Evolutionary conservation across 2,329 filamentous ascomycete species (phyloP), one percentile per base, ranked within the genome.

Genomic region (Aspergillus latus): DNA sequence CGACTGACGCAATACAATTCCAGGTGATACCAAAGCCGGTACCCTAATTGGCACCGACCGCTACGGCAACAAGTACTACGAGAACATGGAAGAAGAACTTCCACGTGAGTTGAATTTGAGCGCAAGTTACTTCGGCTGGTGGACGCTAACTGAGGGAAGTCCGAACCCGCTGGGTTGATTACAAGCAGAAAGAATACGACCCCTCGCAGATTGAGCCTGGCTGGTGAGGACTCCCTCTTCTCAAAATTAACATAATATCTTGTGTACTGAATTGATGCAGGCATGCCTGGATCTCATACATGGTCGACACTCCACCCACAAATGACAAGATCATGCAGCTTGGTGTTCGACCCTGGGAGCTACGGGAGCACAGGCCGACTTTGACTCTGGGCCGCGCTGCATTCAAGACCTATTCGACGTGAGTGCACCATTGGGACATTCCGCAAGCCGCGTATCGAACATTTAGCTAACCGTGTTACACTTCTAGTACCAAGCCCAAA

Each of bases 281-380:
- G 94, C 94, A 97, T 78, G 91, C 90, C 30, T 99, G 94, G 94
- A 92, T 99, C 66, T 91, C 91, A 64, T 97, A 99, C 78, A 80
- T 87, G 77, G 87, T 96, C 68, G 92, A 97, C 76, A 89, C 90
- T 76, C 86, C 93, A 37, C 94, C 94, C 1, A 84, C 81, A 37
- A 76, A 88, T 69, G 94, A 99, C 73, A 79, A 86, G 51, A 74
- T 94, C 60, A 70, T 95, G 61, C 83, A 86, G 67, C 78, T 86
- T 51, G 81, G 85, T 64, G 75, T 85, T 46, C 84, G 91, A 60
- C 74, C 80, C 37, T 97, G 92, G 89, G 92, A 96, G 73, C 81
- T 86, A 58, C 80, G 82, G 55, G 82, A 88, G 68, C 84, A 93
- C 69, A 80, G 86, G 60, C 87, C 89, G 61, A 94, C 90, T 74